Evolutionary conservation across 441 rosid species (phyloP).

Genomic region (Populus tomentosa): DNA sequence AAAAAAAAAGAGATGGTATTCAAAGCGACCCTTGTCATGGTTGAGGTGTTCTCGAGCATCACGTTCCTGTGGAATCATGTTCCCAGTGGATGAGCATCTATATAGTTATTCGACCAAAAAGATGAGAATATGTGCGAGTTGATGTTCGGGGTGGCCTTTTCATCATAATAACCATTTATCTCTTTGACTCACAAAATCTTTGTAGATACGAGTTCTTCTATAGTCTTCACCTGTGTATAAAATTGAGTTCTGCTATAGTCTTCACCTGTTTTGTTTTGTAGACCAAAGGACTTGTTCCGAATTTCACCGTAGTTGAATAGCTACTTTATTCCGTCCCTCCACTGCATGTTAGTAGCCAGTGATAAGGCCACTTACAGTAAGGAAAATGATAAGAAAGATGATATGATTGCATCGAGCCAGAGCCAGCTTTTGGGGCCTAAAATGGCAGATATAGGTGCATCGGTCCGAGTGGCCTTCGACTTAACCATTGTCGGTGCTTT

Average conservation of each 20-base stretch:
- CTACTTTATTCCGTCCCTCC: neutral
- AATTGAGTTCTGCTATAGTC: neutral
- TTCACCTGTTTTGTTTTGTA: conserved; percentile 26
- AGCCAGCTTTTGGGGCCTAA: too few relatives aligned
- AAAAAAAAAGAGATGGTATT: neutral
- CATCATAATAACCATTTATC: neutral
- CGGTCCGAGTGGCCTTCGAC: too few relatives aligned
- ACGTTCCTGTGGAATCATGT: neutral
- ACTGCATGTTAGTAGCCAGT: neutral
- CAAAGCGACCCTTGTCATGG: neutral
- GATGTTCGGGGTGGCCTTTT: neutral
- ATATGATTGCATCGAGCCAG: too few relatives aligned
- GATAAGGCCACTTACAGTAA: too few relatives aligned
- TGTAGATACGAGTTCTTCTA: conserved; percentile 28
- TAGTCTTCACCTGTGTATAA: conserved; percentile 22
- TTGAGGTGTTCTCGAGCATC: neutral
- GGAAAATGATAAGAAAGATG: too few relatives aligned
- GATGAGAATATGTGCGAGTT: neutral
- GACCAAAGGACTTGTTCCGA: too few relatives aligned
- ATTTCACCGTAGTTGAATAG: neutral
- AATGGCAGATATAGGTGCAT: too few relatives aligned
- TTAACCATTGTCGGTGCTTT: too few relatives aligned
- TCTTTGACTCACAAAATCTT: neutral
- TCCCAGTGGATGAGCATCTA: neutral
- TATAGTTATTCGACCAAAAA: neutral